A percentile compares a stretch with the other conserved stretches of the same genome.
These are phyloP conservation scores for Pyrenula aspistea DNA, from an alignment of 495 filamentous ascomycete genomes.

Conservation along the genomic window DNA sequence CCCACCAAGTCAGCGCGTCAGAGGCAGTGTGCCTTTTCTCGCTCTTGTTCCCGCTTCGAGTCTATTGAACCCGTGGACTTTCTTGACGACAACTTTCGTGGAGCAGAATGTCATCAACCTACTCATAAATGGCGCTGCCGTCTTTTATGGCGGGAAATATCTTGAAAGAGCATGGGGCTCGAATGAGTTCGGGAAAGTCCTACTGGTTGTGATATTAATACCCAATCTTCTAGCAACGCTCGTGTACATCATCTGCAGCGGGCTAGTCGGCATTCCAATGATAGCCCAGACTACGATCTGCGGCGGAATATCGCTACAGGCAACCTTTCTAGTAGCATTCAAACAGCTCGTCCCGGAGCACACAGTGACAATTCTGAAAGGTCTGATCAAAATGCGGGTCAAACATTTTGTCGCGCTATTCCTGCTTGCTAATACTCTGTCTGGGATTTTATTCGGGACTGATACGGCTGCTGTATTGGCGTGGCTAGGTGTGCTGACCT, in stretches of 20 bases:
- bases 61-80: slow-evolving; percentile 85
- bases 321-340: slow-evolving; percentile 92
- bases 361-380: slow-evolving; percentile 87
- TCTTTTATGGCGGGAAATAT: slow-evolving; percentile 91
- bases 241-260: slow-evolving; percentile 59
- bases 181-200: slow-evolving; percentile 84
- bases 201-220: slow-evolving; percentile 61
- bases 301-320: slow-evolving; percentile 80
- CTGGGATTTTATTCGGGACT: slow-evolving; percentile 71
- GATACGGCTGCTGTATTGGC: slow-evolving; percentile 72
- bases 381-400: slow-evolving; percentile 79
- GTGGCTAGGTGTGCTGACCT: slow-evolving; percentile 69
- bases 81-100: slow-evolving; percentile 74
- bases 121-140: slow-evolving; percentile 60
- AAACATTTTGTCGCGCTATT: slow-evolving; percentile 90
- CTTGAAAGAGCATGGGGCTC: slow-evolving; percentile 93
- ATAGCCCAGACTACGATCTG: slow-evolving; percentile 74
- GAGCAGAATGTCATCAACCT: slow-evolving; percentile 91
- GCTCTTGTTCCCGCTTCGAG: slow-evolving; percentile 73
- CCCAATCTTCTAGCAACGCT: slow-evolving; percentile 68
- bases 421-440: slow-evolving; percentile 63
- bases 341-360: slow-evolving; percentile 97
- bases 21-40: slow-evolving; percentile 69
- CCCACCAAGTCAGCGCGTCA: slow-evolving; percentile 29
- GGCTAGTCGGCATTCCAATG: slow-evolving; percentile 50